Conservation (phyloP, 805 yeast genomes). For the Pichia membranifaciens region DNA sequence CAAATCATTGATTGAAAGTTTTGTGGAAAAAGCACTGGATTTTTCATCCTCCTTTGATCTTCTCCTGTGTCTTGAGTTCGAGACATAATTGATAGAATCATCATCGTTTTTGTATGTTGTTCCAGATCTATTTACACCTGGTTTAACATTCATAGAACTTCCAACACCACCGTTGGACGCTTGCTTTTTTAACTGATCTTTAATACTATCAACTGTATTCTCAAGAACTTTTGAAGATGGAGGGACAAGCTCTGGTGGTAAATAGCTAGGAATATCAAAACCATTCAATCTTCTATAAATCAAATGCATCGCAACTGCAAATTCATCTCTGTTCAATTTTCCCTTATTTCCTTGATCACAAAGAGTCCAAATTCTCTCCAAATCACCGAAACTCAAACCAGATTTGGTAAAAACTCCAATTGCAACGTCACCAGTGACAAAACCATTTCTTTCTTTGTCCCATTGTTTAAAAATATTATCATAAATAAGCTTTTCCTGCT, state of each 20-base stretch:
- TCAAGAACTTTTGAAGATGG: conserved; percentile 74
- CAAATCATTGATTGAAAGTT: conserved; percentile 46
- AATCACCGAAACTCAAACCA: conserved; percentile 77
- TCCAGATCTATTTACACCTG: conserved; percentile 38
- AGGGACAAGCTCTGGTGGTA: conserved; percentile 88
- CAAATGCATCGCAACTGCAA: conserved; percentile 95
- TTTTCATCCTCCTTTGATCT: conserved; percentile 20
- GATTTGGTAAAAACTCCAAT: conserved; percentile 85
- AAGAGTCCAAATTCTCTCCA: conserved; percentile 87
- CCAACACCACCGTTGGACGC: conserved; percentile 25
- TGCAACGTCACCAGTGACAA: conserved; percentile 73
- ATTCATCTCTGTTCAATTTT: conserved; percentile 79
- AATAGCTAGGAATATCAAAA: conserved; percentile 67
- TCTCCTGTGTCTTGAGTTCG: conserved; percentile 51
- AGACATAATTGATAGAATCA: conserved; percentile 55
- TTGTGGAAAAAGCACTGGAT: conserved; percentile 21
- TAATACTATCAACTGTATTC: conserved; percentile 64
- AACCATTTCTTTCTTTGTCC: conserved; percentile 67
- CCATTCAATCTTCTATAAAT: conserved; percentile 90
- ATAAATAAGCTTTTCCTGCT: conserved; percentile 80
- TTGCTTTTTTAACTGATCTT: conserved; percentile 49
- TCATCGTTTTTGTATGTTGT: conserved; percentile 73
- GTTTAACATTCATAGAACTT: conserved; percentile 15
- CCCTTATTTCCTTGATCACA: conserved; percentile 82
- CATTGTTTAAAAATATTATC: conserved; percentile 85